Evolutionary conservation across 2,329 filamentous ascomycete species (phyloP).

Genomic region (Trichoderma citrinoviride): DNA sequence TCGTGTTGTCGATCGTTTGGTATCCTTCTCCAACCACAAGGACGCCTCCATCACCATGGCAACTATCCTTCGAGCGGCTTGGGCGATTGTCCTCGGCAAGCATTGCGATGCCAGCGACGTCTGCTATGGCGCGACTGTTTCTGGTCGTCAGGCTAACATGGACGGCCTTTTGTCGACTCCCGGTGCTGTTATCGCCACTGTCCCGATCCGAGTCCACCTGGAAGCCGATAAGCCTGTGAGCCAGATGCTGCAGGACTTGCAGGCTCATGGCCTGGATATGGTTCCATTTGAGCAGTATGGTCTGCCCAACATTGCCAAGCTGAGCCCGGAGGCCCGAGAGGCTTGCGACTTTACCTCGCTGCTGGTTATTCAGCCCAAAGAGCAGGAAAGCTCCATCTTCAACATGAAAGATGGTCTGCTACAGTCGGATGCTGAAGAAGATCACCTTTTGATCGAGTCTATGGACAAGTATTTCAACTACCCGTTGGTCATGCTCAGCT

Average conservation of each 20-base stretch:
- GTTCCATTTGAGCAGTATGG: constrained; percentile 29
- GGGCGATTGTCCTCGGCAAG: constrained; percentile 12
- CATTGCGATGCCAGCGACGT: constrained; percentile 2
- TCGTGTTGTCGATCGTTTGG: not conserved
- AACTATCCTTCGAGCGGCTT: constrained; percentile 12
- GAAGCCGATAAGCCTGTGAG: constrained; percentile 14
- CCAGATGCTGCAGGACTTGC: constrained; percentile 22
- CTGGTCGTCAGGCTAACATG: constrained; percentile 23
- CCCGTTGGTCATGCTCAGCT: constrained; percentile 21
- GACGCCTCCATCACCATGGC: constrained; percentile 11
- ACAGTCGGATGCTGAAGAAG: not conserved
- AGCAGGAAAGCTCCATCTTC: not conserved
- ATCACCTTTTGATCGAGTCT: not conserved
- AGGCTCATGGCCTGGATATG: constrained; percentile 24
- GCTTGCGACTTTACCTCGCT: constrained; percentile 14
- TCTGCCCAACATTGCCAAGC: constrained; percentile 26
- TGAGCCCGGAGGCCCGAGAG: constrained; percentile 20
- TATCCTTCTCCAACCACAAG: not conserved
- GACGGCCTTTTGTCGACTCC: constrained; percentile 21
- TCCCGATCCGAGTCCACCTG: constrained; percentile 24
- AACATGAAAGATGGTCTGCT: not conserved
- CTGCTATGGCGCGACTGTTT: constrained; percentile 16
- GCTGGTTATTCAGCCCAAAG: constrained; percentile 17
- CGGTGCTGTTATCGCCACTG: constrained; percentile 25
- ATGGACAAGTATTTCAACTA: constrained; percentile 24